Conservation (phyloP, 2,329 filamentous ascomycete species). For the Dryadomyces quercivorus region DNA sequence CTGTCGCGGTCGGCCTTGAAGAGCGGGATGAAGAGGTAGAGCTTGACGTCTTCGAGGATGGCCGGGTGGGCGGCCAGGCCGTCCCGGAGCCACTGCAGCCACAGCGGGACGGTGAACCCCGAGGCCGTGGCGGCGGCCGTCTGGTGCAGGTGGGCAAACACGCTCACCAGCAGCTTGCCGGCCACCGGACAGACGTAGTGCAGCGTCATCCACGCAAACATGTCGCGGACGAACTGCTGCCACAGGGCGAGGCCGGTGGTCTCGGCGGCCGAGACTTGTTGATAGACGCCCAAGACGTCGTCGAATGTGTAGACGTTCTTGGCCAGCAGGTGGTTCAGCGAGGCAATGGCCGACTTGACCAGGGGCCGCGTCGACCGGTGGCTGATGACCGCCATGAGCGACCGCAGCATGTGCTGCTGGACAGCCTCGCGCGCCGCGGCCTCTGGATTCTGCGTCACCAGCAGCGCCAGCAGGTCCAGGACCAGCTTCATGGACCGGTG, state of each 20-base stretch:
- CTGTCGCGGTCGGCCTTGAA: conserved; percentile 45
- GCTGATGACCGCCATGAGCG: conserved; percentile 45
- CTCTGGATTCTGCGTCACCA: conserved; percentile 37
- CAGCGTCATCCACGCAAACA: conserved; percentile 37
- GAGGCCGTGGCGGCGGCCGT: conserved; percentile 11
- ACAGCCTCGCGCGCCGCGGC: conserved; percentile 22
- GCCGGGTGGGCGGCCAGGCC: conserved; percentile 34
- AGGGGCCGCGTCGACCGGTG: conserved; percentile 49
- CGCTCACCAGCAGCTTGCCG: conserved; percentile 46
- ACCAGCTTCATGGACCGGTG: conserved; percentile 52
- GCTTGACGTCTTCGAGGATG: conserved; percentile 50
- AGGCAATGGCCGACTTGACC: conserved; percentile 58
- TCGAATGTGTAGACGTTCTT: conserved; percentile 43
- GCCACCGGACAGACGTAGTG: conserved; percentile 47
- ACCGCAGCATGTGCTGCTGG: conserved; percentile 34
- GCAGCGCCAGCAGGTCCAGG: conserved; percentile 42
- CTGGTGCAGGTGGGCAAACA: conserved; percentile 37
- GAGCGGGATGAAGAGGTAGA: conserved; percentile 50
- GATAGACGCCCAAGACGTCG: conserved; percentile 32
- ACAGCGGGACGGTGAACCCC: conserved; percentile 28
- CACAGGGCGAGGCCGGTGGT: conserved; percentile 14
- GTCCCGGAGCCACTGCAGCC: conserved; percentile 44
- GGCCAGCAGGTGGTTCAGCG: conserved; percentile 50
- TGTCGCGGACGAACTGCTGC: conserved; percentile 20
- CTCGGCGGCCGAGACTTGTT: conserved; percentile 14